Percentiles rank a stretch among this genome's conserved stretches.
Evolutionary conservation across 1,139 yeast species (phyloP).

Genomic region (Arxiozyma slooffiae): DNA sequence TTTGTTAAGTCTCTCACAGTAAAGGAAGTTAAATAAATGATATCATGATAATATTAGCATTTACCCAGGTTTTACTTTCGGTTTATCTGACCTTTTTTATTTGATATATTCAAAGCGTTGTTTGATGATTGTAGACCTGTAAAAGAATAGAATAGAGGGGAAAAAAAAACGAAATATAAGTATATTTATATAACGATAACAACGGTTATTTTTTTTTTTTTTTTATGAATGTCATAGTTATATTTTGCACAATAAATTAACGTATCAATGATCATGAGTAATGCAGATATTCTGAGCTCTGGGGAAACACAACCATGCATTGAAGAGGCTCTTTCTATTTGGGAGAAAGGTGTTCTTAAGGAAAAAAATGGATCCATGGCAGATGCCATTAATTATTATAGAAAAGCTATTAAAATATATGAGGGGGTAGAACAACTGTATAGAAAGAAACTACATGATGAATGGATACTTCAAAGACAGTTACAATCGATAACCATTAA

Average conservation of each 20-base stretch:
- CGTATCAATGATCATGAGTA: background rate
- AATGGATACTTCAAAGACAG: constrained; percentile 20
- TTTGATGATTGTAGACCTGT: too few relatives aligned
- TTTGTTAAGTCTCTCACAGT: too few relatives aligned
- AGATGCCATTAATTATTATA: constrained; percentile 67
- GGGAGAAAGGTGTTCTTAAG: constrained; percentile 62
- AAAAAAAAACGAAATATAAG: too few relatives aligned
- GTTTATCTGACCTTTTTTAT: too few relatives aligned
- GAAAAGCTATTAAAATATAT: constrained; percentile 59
- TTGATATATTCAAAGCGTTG: too few relatives aligned
- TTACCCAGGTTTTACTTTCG: too few relatives aligned
- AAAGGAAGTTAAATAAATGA: too few relatives aligned
- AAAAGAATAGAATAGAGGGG: too few relatives aligned
- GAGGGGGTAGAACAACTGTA: constrained; percentile 62
- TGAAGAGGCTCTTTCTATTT: constrained; percentile 46
- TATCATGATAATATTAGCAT: too few relatives aligned
- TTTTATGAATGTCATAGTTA: background rate
- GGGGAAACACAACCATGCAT: background rate
- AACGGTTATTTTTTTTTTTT: too few relatives aligned
- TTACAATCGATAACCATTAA: constrained; percentile 12
- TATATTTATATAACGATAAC: background rate
- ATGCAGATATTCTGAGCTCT: background rate
- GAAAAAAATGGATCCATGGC: constrained; percentile 68
- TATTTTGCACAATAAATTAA: background rate
- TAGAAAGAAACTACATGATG: constrained; percentile 40